These are phyloP conservation scores for Ceratocystis lukuohia DNA, from an alignment of 2,329 filamentous ascomycete species.

Conservation along the genomic window DNA sequence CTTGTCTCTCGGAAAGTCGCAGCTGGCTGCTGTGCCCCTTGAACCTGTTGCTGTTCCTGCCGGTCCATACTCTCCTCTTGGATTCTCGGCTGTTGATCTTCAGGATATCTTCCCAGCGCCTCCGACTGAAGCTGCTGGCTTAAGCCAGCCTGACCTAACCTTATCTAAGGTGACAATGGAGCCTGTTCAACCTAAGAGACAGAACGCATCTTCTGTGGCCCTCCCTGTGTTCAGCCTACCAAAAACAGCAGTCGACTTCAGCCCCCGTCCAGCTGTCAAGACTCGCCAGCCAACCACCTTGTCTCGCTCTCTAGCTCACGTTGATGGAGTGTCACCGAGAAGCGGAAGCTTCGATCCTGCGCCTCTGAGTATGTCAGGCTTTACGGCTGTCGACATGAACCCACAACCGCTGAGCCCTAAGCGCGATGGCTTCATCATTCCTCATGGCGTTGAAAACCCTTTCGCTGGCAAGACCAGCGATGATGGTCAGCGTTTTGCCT, in stretches of 20 bases:
- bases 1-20: slow-evolving; percentile 4
- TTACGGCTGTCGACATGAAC: slow-evolving; percentile 16
- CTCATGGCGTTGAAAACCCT: slow-evolving; percentile 31
- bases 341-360: slow-evolving; percentile 1
- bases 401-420: slow-evolving; percentile 31
- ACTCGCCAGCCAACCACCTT: background rate
- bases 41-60: slow-evolving; percentile 9
- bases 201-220: background rate
- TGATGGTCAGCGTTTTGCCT: slow-evolving; percentile 29
- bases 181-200: slow-evolving; percentile 8
- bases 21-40: slow-evolving; percentile 1
- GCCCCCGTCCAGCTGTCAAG: background rate
- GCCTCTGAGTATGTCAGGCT: slow-evolving; percentile 11
- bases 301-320: slow-evolving; percentile 5
- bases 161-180: slow-evolving; percentile 9
- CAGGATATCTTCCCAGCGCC: slow-evolving; percentile 19
- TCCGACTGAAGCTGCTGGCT: slow-evolving; percentile 4
- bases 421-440: slow-evolving; percentile 44
- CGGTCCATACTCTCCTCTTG: slow-evolving; percentile 14
- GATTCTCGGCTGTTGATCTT: slow-evolving; percentile 15
- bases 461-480: slow-evolving; percentile 22
- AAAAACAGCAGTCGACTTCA: slow-evolving; percentile 9
- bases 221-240: slow-evolving; percentile 10
- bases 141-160: background rate
- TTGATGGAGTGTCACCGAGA: slow-evolving; percentile 11